Evolutionary conservation across 306 rosid species (phyloP), one percentile per base, ranked within the genome.

Genomic region (Parietaria judaica): DNA sequence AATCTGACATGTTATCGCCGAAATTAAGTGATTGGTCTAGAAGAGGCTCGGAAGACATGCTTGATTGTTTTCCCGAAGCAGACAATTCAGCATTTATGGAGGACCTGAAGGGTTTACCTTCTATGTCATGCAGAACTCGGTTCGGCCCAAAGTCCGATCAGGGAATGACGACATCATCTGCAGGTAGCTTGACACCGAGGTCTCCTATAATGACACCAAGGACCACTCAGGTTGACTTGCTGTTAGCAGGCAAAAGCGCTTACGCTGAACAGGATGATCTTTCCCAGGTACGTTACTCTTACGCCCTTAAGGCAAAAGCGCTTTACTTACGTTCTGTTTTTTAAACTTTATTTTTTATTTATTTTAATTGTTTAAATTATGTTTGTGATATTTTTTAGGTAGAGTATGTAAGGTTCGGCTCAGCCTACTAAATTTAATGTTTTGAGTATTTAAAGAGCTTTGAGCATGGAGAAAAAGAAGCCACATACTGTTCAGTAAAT

Each of bases 121-220:
- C 79, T 49, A 92, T 92, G 80, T 86, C 95, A 56, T 92, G 96
- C 70, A 88, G 79, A 86, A 88, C 94, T 79, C 99, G 96, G 59
- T 92, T 92, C 79, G 99, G 96, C 68, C 99, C 95, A 41, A 92
- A 88, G 85, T 92, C 99, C 76, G 99, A 92, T 75, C 99, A 88
- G 64, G 99, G 99, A 70, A 88, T 92, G 96, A 81, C 99, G 34
- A 86, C 96, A 45, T 88, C 99, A 68, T 92, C 99, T 54, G 99
- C 94, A 9, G 99, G 96, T 70, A 92, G 99, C 85, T 84, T 92
- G 90, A 92, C 99, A 65, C 99, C 99, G 54, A 86, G 99, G 71
- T 92, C 99, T 80, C 99, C 99, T 6, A 64, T 92, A 69, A 74
- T 88, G 83, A 92, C 99, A 47, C 99, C 99, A 55, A 86, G 92